Evolutionary conservation across 139 green algal species (phyloP).

Genomic region (Coelastrella sp.): DNA sequence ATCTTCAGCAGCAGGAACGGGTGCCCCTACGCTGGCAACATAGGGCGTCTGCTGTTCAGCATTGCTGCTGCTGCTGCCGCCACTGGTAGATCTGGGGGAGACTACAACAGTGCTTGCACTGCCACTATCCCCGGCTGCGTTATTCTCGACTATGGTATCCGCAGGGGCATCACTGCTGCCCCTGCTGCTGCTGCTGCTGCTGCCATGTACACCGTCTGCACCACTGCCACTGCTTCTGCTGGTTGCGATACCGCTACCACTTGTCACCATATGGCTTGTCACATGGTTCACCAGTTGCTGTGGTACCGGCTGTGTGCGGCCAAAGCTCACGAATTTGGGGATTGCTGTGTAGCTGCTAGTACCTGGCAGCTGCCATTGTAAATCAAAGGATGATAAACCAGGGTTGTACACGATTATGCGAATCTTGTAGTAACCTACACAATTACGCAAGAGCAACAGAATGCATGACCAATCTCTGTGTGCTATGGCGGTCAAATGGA

Average conservation of each 20-base stretch:
- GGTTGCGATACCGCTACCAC: not conserved
- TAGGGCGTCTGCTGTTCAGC: not conserved
- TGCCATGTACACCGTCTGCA: not conserved
- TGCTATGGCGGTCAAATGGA: too few relatives aligned
- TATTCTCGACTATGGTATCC: not conserved
- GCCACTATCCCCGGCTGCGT: too few relatives aligned
- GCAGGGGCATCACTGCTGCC: not conserved
- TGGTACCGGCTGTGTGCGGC: constrained; percentile 2
- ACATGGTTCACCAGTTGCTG: constrained; percentile 15
- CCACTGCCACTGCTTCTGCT: not conserved
- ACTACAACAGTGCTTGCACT: not conserved
- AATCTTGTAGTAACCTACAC: constrained; percentile 18
- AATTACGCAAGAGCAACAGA: too few relatives aligned
- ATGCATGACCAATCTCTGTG: too few relatives aligned
- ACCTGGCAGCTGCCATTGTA: constrained; percentile 18
- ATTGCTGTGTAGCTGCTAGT: not conserved
- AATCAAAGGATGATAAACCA: not conserved
- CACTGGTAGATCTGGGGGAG: not conserved
- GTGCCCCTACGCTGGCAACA: not conserved
- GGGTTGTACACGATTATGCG: constrained; percentile 34
- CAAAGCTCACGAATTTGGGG: constrained; percentile 24
- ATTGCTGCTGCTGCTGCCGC: not conserved
- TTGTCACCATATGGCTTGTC: not conserved
- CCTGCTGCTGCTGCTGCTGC: not conserved
- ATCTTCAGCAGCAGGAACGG: too few relatives aligned